These are phyloP conservation scores for Astrephomene gubernaculifera DNA, from an alignment of 139 green algal species.

Conservation along the genomic window DNA sequence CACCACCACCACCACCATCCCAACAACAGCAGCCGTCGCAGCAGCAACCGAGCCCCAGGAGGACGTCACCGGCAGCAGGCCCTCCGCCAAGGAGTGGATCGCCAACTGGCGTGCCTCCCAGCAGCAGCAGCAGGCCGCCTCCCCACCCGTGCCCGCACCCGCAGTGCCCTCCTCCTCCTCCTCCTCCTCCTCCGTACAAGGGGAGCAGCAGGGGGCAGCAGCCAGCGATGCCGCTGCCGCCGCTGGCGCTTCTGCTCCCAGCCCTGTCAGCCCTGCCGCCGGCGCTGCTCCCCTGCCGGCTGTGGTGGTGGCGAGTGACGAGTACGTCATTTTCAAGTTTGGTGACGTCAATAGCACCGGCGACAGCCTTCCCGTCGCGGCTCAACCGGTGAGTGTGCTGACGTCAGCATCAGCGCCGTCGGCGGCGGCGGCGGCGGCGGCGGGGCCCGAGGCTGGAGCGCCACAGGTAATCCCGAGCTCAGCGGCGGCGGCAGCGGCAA, in stretches of 20 bases:
- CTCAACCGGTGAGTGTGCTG: conserved; percentile 14
- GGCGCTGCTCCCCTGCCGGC: neutral
- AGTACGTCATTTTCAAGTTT: conserved; percentile 41
- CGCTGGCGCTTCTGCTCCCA: neutral
- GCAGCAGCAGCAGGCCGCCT: neutral
- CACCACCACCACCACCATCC: no score
- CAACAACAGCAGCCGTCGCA: no score
- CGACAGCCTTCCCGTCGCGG: neutral
- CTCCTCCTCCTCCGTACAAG: no score
- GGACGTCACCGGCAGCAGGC: neutral
- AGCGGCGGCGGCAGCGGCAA: neutral
- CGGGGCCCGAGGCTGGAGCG: no score
- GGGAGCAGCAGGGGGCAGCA: no score
- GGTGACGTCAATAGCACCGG: no score
- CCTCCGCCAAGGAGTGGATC: conserved; percentile 34
- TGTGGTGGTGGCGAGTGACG: neutral
- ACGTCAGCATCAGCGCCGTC: neutral
- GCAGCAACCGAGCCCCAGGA: neutral
- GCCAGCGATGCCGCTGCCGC: neutral
- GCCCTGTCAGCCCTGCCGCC: neutral
- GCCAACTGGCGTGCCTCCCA: neutral
- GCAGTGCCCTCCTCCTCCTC: neutral
- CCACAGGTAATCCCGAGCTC: no score
- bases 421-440: neutral
- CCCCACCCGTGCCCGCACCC: neutral